Conservation (phyloP, 164 flowering plant genomes). For the Aristolochia contorta region DNA sequence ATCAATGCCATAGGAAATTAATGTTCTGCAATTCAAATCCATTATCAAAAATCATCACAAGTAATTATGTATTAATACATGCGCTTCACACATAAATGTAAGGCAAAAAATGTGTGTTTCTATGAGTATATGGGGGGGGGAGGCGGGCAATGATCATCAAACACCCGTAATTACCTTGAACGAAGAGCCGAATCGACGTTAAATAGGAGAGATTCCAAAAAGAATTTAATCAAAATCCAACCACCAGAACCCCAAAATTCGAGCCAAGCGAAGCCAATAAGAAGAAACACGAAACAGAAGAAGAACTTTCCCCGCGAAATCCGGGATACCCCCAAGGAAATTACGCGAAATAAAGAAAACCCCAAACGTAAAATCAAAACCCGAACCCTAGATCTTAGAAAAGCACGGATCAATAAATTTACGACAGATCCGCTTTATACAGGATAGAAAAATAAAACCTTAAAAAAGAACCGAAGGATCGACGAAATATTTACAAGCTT, state of each 20-base stretch:
- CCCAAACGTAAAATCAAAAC: constrained; percentile 9
- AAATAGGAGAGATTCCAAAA: background rate
- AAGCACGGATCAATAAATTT: constrained; percentile 8
- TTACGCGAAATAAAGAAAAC: constrained; percentile 6
- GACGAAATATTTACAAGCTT: background rate
- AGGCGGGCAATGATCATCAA: background rate
- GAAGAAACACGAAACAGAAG: background rate
- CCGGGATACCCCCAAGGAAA: constrained; percentile 8
- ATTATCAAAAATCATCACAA: too few relatives aligned
- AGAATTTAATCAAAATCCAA: background rate
- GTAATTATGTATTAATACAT: too few relatives aligned
- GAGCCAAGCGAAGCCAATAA: constrained; percentile 1
- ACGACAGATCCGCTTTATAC: background rate
- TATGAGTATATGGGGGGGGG: too few relatives aligned
- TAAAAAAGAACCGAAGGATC: constrained; percentile 10
- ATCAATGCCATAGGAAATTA: too few relatives aligned
- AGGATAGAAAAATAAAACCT: background rate
- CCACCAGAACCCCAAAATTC: constrained; percentile 1
- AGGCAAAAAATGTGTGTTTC: too few relatives aligned
- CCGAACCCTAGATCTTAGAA: constrained; percentile 24
- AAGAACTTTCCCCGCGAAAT: background rate
- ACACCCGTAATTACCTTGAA: constrained; percentile 13
- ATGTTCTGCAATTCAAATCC: too few relatives aligned
- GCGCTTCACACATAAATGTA: background rate
- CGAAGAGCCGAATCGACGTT: background rate